Evolutionary conservation across 805 yeast genomes (phyloP).

Genomic region (Suhomyces pyralidae): DNA sequence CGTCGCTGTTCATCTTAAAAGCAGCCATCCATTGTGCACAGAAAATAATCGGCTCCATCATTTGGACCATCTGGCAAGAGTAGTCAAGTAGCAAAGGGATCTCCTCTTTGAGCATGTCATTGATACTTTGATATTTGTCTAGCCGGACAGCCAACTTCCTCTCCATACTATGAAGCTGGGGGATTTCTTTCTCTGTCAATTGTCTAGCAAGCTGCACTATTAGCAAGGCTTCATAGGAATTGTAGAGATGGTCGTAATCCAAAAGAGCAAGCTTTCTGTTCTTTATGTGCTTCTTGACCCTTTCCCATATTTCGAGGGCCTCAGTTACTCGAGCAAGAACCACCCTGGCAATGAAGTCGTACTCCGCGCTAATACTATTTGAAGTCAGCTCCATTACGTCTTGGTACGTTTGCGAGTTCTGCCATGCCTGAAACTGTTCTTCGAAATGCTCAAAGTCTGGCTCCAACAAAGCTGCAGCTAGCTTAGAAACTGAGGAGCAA

Average conservation of each 20-base stretch:
- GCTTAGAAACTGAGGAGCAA: neutral
- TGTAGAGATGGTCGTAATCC: conserved; percentile 35
- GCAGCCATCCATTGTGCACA: conserved; percentile 26
- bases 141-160: conserved; percentile 23
- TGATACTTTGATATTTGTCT: conserved; percentile 31
- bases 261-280: conserved; percentile 32
- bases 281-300: conserved; percentile 25
- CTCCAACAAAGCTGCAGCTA: neutral
- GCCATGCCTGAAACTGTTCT: conserved; percentile 17
- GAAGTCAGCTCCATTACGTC: conserved; percentile 11
- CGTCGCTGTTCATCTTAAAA: neutral
- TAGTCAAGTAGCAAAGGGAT: conserved; percentile 43
- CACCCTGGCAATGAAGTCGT: conserved; percentile 3
- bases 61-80: conserved; percentile 27
- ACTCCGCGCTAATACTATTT: conserved; percentile 10
- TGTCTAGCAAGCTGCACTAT: conserved; percentile 36
- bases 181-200: conserved; percentile 28
- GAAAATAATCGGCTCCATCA: conserved; percentile 31
- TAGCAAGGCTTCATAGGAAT: conserved; percentile 23
- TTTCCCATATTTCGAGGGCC: conserved; percentile 15
- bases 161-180: conserved; percentile 20
- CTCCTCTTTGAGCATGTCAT: conserved; percentile 42
- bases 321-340: conserved; percentile 2
- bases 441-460: neutral
- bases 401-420: conserved; percentile 16